Base-by-base conservation (phyloP, 768 basidiomycete genomes). In the Leccinum incarnatum region DNA sequence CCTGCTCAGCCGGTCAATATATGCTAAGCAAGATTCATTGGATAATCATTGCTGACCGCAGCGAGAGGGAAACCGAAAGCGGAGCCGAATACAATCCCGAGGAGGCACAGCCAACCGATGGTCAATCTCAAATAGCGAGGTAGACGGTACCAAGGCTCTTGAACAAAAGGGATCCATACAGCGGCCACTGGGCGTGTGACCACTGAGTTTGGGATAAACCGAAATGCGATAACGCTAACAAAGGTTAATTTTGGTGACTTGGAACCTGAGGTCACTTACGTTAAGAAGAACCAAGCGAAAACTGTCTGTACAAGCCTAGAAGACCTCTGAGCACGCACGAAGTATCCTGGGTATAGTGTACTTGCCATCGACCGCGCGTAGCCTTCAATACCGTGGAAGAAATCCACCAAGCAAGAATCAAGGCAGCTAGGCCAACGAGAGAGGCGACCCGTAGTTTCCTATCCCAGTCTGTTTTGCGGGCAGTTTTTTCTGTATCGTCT, bases 391-490 rank as follows among this genome's bases (percentile, higher is more conserved):
- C 70, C 0, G 83, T 91, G 9, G 91, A 75, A 59, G 86, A 87
- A 36, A 94, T 85, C 91, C 91, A 94, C 91, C 91, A 94, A 45
- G 82, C 91, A 46, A 93, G 76, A 62, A 94, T 90, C 52, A 86
- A 69, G 12, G 78, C 65, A 10, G 86, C 87, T 1, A 87, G 61
- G 15, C 65, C 83, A 50, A 71, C 72, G 36, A 92, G 75, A 50
- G 85, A 68, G 64, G 75, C 74, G n/a, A 79, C 77, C 12, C 80
- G 76, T 55, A 72, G 63, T 56, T 56, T 72, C 58, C 57, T 65
- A 36, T 65, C 42, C n/a, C 58, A 53, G 5, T 45, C 37, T 10
- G 46, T 56, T 42, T 51, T 47, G 40, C 27, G 47, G 23, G 29
- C 2, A 4, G 14, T 52, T 9, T 56, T 57, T 57, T 58, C 60